Conservation (phyloP, 1,284 basidiomycete genomes). For the Rhodotorula sp. region DNA sequence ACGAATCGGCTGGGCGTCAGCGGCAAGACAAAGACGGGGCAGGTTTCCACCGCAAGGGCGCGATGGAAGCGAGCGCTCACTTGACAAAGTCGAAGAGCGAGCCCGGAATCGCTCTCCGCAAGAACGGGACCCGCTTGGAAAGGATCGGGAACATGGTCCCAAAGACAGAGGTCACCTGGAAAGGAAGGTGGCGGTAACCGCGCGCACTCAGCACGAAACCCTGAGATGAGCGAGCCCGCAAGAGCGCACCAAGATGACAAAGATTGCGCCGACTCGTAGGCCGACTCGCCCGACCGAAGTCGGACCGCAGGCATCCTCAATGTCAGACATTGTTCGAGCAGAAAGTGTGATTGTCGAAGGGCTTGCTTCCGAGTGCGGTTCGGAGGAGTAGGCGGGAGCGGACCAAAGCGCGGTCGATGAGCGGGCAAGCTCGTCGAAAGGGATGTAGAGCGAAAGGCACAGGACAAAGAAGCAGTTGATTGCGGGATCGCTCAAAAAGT, state of each 20-base stretch:
- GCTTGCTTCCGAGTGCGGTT: background rate
- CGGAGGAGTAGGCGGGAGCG: background rate
- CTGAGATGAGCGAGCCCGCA: no score
- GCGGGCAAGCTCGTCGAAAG: background rate
- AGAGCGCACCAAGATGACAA: constrained; percentile 1
- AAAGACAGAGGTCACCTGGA: constrained; percentile 30
- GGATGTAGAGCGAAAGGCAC: background rate
- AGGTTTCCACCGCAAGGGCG: no score
- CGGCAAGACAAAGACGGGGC: background rate
- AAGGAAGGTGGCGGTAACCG: background rate
- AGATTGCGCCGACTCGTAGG: background rate
- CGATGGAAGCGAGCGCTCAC: constrained; percentile 49
- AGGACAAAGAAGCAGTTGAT: background rate
- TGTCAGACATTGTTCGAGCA: background rate
- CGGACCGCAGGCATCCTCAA: background rate
- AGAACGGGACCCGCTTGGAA: constrained; percentile 57
- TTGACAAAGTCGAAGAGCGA: constrained; percentile 65
- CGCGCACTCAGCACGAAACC: background rate
- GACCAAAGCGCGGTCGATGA: background rate
- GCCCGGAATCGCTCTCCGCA: constrained; percentile 42
- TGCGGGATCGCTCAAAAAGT: background rate
- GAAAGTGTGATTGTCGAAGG: background rate
- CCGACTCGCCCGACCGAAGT: background rate
- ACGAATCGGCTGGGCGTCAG: background rate
- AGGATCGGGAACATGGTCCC: constrained; percentile 83